Evolutionary conservation across 306 rosid genomes (phyloP).

Genomic region (peach (Prunus persica)): DNA sequence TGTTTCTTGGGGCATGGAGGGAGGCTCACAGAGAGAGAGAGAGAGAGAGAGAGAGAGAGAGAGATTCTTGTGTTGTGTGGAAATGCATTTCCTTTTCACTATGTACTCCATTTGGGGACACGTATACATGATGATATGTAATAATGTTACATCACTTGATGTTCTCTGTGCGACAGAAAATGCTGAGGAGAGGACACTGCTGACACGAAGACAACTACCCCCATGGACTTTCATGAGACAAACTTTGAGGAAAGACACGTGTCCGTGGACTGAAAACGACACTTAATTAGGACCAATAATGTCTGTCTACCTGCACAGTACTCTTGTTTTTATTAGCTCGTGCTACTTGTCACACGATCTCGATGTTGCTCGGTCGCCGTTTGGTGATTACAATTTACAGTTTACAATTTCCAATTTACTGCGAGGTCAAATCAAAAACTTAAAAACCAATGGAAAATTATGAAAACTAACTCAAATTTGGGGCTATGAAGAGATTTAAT

Average conservation of each 20-base stretch:
- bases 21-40: not conserved
- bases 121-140: slow-evolving; percentile 23
- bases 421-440: too few species aligned
- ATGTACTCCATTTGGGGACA: slow-evolving; percentile 30
- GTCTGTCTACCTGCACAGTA: not conserved
- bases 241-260: slow-evolving; percentile 32
- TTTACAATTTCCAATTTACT: too few species aligned
- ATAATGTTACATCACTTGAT: slow-evolving; percentile 22
- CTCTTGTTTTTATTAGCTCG: not conserved
- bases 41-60: not conserved
- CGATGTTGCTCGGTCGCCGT: too few species aligned
- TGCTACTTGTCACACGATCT: not conserved
- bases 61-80: not conserved
- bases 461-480: too few species aligned
- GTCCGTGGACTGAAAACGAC: slow-evolving; percentile 12
- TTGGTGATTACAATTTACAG: too few species aligned
- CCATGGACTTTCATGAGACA: slow-evolving; percentile 35
- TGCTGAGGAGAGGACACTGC: slow-evolving; percentile 18
- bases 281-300: not conserved
- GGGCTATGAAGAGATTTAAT: too few species aligned
- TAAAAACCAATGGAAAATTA: too few species aligned
- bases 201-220: slow-evolving; percentile 25
- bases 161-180: slow-evolving; percentile 30
- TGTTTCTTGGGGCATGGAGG: slow-evolving; percentile 8
- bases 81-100: not conserved